Evolutionary conservation across 768 basidiomycete species (phyloP).

Genomic region (Leucosporidium scottii): DNA sequence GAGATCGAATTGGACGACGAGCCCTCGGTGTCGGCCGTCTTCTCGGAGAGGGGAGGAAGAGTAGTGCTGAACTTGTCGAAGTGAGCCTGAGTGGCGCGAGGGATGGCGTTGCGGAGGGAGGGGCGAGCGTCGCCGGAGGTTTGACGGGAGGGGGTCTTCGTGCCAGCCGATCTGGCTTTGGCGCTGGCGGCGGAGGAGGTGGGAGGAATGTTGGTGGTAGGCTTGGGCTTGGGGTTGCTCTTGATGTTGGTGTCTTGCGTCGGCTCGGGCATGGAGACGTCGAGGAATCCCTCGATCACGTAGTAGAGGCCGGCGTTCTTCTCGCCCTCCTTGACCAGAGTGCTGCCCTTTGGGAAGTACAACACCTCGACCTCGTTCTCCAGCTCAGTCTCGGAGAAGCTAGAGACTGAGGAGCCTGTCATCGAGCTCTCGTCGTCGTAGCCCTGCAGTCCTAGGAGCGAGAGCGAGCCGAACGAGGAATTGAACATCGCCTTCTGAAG

Average conservation of each 20-base stretch:
- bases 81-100: neutral
- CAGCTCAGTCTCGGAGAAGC: slow-evolving; percentile 57
- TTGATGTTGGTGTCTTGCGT: slow-evolving; percentile 3
- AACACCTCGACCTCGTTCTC: slow-evolving; percentile 96
- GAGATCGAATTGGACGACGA: slow-evolving; percentile 38
- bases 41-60: neutral
- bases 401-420: slow-evolving; percentile 40
- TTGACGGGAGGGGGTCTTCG: neutral
- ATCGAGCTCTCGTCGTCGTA: slow-evolving; percentile 39
- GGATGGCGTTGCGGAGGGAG: neutral
- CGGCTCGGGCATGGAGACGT: slow-evolving; percentile 68
- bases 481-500: slow-evolving; percentile 32
- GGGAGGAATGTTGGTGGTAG: slow-evolving; percentile 1
- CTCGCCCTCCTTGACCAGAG: slow-evolving; percentile 82
- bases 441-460: slow-evolving; percentile 36
- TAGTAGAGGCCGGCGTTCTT: slow-evolving; percentile 69
- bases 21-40: slow-evolving; percentile 36
- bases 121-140: neutral
- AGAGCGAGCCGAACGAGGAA: slow-evolving; percentile 40
- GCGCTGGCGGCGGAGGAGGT: neutral
- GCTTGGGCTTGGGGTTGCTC: neutral
- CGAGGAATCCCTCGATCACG: slow-evolving; percentile 91
- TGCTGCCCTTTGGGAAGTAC: slow-evolving; percentile 79
- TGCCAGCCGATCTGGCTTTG: neutral
- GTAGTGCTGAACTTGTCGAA: neutral